A percentile compares a stretch with the other conserved stretches of the same genome.
Conservation (phyloP, 2,329 filamentous ascomycete genomes). For the Chaetomiaceae sp. region DNA sequence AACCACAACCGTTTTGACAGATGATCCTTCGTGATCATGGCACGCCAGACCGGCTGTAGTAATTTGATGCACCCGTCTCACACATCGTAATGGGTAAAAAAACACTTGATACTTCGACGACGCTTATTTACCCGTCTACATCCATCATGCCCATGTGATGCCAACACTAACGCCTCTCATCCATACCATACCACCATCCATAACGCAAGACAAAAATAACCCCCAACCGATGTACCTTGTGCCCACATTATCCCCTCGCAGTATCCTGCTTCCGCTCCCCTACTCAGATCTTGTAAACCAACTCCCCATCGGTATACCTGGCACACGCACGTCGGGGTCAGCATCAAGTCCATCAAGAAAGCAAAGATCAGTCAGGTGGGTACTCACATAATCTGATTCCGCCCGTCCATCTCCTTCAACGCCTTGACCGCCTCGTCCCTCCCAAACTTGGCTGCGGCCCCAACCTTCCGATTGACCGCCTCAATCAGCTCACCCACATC, state of each 20-base stretch:
- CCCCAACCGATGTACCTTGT: neutral
- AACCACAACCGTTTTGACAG: no score
- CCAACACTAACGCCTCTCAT: neutral
- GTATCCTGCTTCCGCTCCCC: neutral
- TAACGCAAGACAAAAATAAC: neutral
- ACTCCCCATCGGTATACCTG: constrained; percentile 57
- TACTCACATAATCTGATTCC: constrained; percentile 89
- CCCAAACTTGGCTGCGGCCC: constrained; percentile 53
- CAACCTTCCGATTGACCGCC: constrained; percentile 72
- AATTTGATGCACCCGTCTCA: no score
- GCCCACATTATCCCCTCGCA: no score
- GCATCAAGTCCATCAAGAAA: neutral
- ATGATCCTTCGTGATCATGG: no score
- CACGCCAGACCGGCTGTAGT: no score
- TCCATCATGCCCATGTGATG: constrained; percentile 1
- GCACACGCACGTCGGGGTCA: constrained; percentile 12
- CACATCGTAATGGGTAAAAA: neutral
- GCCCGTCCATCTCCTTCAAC: constrained; percentile 71
- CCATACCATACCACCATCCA: neutral
- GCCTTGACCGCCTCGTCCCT: constrained; percentile 71
- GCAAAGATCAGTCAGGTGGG: neutral
- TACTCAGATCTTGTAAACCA: constrained; percentile 65
- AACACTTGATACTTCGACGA: neutral
- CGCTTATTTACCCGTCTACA: neutral
- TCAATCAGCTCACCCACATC: constrained; percentile 68